Conservation (phyloP, 306 rosid genomes). For the Lithocarpus polystachyus region DNA sequence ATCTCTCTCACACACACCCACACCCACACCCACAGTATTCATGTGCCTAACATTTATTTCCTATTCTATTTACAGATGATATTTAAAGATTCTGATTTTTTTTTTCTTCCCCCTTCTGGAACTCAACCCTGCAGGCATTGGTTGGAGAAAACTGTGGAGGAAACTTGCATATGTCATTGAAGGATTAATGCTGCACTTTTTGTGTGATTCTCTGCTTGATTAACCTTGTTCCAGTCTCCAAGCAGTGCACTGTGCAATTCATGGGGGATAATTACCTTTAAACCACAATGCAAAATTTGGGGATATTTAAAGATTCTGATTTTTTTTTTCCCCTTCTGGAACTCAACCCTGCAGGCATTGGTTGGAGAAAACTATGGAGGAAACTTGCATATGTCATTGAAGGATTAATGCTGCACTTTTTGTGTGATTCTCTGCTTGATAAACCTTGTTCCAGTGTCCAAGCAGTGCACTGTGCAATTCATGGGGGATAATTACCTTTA, state of each 20-base stretch:
- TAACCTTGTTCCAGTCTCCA: constrained; percentile 4
- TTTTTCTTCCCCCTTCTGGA: neutral
- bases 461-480: neutral
- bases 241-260: neutral
- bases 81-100: neutral
- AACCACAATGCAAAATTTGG: constrained; percentile 16
- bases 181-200: constrained; percentile 20
- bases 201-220: constrained; percentile 6
- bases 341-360: constrained; percentile 46
- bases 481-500: neutral
- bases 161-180: constrained; percentile 46
- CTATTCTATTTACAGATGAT: neutral
- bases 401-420: constrained; percentile 21
- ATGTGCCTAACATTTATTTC: neutral
- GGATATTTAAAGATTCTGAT: neutral
- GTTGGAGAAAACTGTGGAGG: constrained; percentile 80
- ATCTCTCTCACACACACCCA: neutral
- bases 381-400: constrained; percentile 45
- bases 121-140: constrained; percentile 47
- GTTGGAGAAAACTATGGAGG: constrained; percentile 80
- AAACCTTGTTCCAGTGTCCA: constrained; percentile 3
- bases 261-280: neutral
- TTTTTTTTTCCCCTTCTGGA: neutral
- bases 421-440: constrained; percentile 5
- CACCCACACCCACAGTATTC: neutral